A percentile compares a stretch with the other conserved stretches of the same genome.
phyloP scores from a whole-genome alignment of 768 basidiomycete species.

The Termitomyces sp. region DNA sequence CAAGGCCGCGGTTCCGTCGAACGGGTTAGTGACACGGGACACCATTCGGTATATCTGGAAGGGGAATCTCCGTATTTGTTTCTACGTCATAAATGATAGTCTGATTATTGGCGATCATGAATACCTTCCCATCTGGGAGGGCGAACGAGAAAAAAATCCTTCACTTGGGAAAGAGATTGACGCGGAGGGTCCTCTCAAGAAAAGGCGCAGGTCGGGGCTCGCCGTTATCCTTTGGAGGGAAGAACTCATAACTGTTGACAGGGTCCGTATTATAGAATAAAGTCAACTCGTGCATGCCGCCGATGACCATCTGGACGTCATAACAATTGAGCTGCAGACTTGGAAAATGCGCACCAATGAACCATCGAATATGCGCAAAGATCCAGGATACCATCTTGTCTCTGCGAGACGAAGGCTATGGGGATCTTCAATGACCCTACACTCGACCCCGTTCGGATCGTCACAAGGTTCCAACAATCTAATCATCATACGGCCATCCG shows the following conservation, averaged over 20 bases:
- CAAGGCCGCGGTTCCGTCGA: constrained; percentile 31
- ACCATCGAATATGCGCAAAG: constrained; percentile 26
- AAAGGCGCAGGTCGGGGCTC: not conserved
- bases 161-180: constrained; percentile 17
- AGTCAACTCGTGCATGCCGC: constrained; percentile 24
- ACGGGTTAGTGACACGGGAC: constrained; percentile 37
- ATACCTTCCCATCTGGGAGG: constrained; percentile 35
- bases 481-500: constrained; percentile 28
- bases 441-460: constrained; percentile 19
- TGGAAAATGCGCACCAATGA: constrained; percentile 17
- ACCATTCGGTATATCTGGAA: constrained; percentile 39
- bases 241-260: constrained; percentile 44
- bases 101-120: constrained; percentile 34
- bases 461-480: constrained; percentile 34
- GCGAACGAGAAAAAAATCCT: not conserved
- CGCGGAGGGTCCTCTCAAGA: constrained; percentile 15
- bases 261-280: constrained; percentile 37
- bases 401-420: constrained; percentile 26
- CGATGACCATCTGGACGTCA: constrained; percentile 22
- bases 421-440: constrained; percentile 31
- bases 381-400: constrained; percentile 36
- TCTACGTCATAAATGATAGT: constrained; percentile 37
- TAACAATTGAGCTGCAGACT: not conserved
- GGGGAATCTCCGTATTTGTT: constrained; percentile 29
- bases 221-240: constrained; percentile 26